These are phyloP conservation scores for Globisporangium megalacanthum DNA, from an alignment of 352 stramenopile species.

Conservation along the genomic window DNA sequence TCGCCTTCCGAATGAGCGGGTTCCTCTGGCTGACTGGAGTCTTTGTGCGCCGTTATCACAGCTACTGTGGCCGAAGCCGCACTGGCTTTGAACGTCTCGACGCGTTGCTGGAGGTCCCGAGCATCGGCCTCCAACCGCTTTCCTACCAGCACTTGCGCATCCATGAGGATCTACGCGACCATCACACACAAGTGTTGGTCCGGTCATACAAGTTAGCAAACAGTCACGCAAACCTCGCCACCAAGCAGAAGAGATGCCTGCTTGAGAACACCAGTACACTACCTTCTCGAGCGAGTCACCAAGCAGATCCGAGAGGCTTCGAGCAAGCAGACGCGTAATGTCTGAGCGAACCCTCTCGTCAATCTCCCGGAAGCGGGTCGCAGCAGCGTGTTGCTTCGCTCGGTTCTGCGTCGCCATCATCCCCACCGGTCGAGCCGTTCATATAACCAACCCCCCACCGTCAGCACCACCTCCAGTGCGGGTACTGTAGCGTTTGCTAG, in stretches of 20 bases:
- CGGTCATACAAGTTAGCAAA: too few relatives aligned
- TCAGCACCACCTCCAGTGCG: neutral
- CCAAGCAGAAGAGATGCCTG: neutral
- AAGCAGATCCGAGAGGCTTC: constrained; percentile 30
- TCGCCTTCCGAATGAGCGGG: constrained; percentile 2
- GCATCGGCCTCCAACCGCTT: constrained; percentile 18
- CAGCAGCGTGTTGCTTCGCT: constrained; percentile 48
- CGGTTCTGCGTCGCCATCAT: constrained; percentile 36
- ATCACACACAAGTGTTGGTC: too few relatives aligned
- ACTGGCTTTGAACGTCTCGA: constrained; percentile 5
- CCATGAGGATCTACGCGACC: constrained; percentile 23
- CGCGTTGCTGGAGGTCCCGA: constrained; percentile 5
- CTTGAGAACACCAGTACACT: neutral
- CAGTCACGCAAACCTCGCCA: neutral
- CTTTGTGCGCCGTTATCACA: neutral
- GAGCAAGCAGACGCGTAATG: constrained; percentile 30
- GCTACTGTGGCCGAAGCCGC: neutral
- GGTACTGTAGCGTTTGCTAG: too few relatives aligned
- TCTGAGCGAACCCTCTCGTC: constrained; percentile 46
- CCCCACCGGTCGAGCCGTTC: neutral
- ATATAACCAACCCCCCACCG: neutral
- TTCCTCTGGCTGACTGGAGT: constrained; percentile 1
- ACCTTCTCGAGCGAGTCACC: constrained; percentile 38
- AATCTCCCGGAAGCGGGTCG: constrained; percentile 55
- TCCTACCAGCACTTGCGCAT: constrained; percentile 23